phyloP scores from a whole-genome alignment of 176 grass and related monocot species.

The Aegilops longissima region DNA sequence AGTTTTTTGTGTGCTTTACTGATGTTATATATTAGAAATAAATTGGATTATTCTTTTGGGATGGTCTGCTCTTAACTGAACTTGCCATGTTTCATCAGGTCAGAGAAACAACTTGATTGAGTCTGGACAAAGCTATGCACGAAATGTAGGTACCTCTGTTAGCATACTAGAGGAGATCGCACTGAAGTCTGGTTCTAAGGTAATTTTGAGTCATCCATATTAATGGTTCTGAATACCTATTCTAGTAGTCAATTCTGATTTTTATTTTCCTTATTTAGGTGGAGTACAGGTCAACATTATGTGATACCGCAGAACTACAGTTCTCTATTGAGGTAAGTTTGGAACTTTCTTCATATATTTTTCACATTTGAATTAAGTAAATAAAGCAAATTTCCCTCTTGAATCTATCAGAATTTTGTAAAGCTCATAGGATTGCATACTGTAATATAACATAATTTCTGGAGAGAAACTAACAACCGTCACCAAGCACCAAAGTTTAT shows the following conservation, averaged over 20 bases:
- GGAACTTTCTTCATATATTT: background rate
- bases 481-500: background rate
- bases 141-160: slow-evolving; percentile 39
- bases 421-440: slow-evolving; percentile 2
- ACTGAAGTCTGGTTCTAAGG: slow-evolving; percentile 86
- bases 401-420: background rate
- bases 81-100: slow-evolving; percentile 32
- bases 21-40: background rate
- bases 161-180: slow-evolving; percentile 77
- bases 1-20: slow-evolving; percentile 5
- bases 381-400: background rate
- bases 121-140: slow-evolving; percentile 28
- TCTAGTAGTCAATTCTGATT: slow-evolving; percentile 17
- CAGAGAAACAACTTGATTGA: slow-evolving; percentile 48
- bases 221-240: background rate
- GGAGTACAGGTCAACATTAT: slow-evolving; percentile 70
- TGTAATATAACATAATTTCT: background rate
- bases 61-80: slow-evolving; percentile 21
- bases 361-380: background rate
- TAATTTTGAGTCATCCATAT: slow-evolving; percentile 30
- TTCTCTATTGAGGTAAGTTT: slow-evolving; percentile 84
- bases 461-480: background rate
- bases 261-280: slow-evolving; percentile 57
- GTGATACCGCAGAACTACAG: slow-evolving; percentile 67
- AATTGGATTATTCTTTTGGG: background rate